phyloP scores from a whole-genome alignment of 2,329 filamentous ascomycete genomes.

The Aspergillus transmontanensis region DNA sequence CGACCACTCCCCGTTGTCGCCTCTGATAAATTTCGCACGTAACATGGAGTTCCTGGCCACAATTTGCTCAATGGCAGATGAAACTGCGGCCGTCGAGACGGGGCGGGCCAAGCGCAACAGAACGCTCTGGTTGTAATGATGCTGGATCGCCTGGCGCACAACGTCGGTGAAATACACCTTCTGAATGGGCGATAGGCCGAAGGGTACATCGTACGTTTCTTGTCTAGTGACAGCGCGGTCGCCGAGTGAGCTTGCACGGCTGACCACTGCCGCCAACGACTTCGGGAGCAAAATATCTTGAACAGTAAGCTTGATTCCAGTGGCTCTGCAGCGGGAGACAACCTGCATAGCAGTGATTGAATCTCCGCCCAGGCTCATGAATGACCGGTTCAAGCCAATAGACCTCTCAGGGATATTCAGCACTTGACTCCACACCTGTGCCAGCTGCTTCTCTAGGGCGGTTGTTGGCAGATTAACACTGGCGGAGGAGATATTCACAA shows the following conservation, averaged over 20 bases:
- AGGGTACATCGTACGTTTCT: neutral
- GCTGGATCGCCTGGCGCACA: conserved; percentile 13
- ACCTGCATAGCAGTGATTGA: neutral
- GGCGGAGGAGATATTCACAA: neutral
- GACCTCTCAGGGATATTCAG: neutral
- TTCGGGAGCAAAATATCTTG: neutral
- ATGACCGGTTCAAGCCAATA: neutral
- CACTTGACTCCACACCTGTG: neutral
- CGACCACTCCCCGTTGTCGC: neutral
- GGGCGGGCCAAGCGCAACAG: conserved; percentile 3
- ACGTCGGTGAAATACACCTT: conserved; percentile 13
- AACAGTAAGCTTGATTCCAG: neutral
- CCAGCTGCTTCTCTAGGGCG: neutral
- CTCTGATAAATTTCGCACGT: conserved; percentile 11
- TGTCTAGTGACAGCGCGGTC: neutral
- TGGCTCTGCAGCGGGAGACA: neutral
- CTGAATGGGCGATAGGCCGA: conserved; percentile 16
- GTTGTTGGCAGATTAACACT: neutral
- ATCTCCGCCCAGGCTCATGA: neutral
- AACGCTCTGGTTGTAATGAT: conserved; percentile 11
- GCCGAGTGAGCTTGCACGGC: neutral
- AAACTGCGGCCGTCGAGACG: neutral
- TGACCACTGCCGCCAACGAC: neutral
- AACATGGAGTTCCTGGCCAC: conserved; percentile 16
- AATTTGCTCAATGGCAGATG: conserved; percentile 3